phyloP scores from a whole-genome alignment of 352 stramenopile species.

The Elongisporangium prolatum region DNA sequence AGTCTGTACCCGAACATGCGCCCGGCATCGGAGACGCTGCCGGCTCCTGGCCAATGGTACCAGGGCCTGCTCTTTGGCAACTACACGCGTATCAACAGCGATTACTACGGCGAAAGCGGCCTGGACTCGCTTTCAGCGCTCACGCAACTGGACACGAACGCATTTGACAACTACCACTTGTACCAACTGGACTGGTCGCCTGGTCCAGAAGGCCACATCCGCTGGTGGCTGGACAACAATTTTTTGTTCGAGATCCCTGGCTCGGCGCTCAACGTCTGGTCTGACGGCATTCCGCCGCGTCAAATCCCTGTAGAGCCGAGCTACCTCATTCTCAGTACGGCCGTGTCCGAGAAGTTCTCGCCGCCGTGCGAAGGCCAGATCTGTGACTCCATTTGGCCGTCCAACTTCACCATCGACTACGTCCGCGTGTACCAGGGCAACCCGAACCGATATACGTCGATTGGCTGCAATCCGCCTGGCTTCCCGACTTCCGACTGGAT shows the following conservation, averaged over 20 bases:
- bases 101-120: conserved; percentile 93
- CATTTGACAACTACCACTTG: conserved; percentile 92
- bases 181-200: conserved; percentile 96
- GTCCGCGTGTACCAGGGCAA: conserved; percentile 94
- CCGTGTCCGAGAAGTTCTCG: conserved; percentile 94
- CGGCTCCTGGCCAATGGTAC: conserved; percentile 87
- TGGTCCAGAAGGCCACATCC: conserved; percentile 88
- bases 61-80: conserved; percentile 81
- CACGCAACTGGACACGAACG: conserved; percentile 86
- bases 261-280: conserved; percentile 78
- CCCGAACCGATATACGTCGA: conserved; percentile 86
- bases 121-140: conserved; percentile 94
- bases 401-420: conserved; percentile 94
- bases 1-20: conserved; percentile 67
- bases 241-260: conserved; percentile 94
- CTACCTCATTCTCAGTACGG: conserved; percentile 97
- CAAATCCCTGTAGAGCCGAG: conserved; percentile 94
- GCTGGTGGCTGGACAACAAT: conserved; percentile 92
- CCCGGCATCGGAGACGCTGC: conserved; percentile 45
- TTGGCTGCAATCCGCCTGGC: conserved; percentile 89
- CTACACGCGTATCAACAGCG: conserved; percentile 89
- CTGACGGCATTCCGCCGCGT: conserved; percentile 53
- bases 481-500: conserved; percentile 93
- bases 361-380: conserved; percentile 89
- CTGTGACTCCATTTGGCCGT: conserved; percentile 90